Percentiles rank a stretch among this genome's conserved stretches.
These are phyloP conservation scores for Emergomyces pasteurianus DNA, from an alignment of 2,329 filamentous ascomycete genomes.

Conservation along the genomic window DNA sequence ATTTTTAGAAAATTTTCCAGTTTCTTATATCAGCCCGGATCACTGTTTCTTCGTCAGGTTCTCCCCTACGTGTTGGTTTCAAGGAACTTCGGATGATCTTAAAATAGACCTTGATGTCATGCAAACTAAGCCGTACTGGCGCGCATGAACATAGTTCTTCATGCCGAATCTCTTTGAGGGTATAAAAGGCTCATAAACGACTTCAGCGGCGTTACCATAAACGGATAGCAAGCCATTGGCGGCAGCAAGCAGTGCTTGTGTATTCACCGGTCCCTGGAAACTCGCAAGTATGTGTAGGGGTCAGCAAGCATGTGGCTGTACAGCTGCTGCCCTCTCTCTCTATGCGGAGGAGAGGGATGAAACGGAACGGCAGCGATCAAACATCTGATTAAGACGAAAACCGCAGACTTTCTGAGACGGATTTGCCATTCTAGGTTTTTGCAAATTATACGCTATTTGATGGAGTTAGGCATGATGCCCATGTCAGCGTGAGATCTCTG, in stretches of 20 bases:
- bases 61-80: not conserved
- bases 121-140: not conserved
- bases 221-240: not conserved
- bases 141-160: not conserved
- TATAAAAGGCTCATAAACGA: not conserved
- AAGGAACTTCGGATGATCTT: not conserved
- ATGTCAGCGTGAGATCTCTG: not conserved
- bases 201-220: not conserved
- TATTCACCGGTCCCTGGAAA: not conserved
- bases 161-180: not conserved
- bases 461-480: not conserved
- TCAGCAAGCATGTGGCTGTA: not conserved
- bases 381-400: not conserved
- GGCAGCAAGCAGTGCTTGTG: not conserved
- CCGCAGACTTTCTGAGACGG: not conserved
- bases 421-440: not conserved
- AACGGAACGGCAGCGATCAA: not conserved
- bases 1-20: not conserved
- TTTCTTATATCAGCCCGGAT: not conserved
- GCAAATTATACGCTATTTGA: not conserved
- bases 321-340: not conserved
- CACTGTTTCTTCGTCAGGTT: not conserved
- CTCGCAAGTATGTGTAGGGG: not conserved
- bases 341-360: not conserved
- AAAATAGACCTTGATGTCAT: not conserved